phyloP scores from a whole-genome alignment of 1,284 basidiomycete genomes.

The Trametes hirsuta region DNA sequence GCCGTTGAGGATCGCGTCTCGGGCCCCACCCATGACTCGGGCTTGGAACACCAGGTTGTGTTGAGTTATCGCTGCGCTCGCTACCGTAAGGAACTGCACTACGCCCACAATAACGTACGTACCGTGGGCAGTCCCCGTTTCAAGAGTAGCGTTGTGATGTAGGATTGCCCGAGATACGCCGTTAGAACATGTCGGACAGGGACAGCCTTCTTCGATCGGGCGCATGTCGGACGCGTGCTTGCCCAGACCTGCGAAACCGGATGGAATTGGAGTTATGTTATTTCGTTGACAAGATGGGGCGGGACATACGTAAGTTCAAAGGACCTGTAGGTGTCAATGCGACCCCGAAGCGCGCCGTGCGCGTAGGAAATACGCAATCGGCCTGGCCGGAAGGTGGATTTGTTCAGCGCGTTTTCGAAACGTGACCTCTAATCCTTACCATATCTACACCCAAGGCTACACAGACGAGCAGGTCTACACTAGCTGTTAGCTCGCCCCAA shows the following conservation, averaged over 20 bases:
- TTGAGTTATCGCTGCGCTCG: slow-evolving; percentile 63
- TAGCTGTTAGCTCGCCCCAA: neutral
- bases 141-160: slow-evolving; percentile 72
- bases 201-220: slow-evolving; percentile 74
- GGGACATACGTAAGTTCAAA: slow-evolving; percentile 68
- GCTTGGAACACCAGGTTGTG: slow-evolving; percentile 86
- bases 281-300: too few species aligned
- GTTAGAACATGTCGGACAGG: slow-evolving; percentile 76
- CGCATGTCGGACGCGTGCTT: slow-evolving; percentile 70
- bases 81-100: slow-evolving; percentile 11
- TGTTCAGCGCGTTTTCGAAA: neutral
- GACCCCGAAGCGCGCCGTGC: slow-evolving; percentile 86
- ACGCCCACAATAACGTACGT: slow-evolving; percentile 24
- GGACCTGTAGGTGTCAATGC: slow-evolving; percentile 81
- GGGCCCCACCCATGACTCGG: slow-evolving; percentile 76
- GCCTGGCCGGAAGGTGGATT: slow-evolving; percentile 50
- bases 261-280: too few species aligned
- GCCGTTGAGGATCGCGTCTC: slow-evolving; percentile 76
- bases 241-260: slow-evolving; percentile 51
- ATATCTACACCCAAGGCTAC: slow-evolving; percentile 89
- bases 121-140: slow-evolving; percentile 84
- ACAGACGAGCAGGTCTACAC: slow-evolving; percentile 78
- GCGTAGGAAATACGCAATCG: slow-evolving; percentile 88
- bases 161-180: slow-evolving; percentile 71
- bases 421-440: slow-evolving; percentile 45